Base-by-base conservation (phyloP, 176 grass and related monocot genomes). In the Triticum urartu region DNA sequence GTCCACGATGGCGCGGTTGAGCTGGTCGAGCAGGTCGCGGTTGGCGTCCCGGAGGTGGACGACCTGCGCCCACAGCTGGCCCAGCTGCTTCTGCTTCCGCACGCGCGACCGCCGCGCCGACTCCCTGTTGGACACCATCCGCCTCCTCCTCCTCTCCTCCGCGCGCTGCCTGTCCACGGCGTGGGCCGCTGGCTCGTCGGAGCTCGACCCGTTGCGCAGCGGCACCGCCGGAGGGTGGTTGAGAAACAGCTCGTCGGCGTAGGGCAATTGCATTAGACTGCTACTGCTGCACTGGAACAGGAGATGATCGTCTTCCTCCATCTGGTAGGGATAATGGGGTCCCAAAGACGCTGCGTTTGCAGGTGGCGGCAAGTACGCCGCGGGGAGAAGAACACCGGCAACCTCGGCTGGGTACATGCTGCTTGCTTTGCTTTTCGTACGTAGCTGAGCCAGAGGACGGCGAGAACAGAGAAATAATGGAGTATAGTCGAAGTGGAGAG, bases 51-150 rank as follows among this genome's bases (percentile, higher is more conserved):
- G 87, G 79, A 97, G 94, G 78, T 74, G 81, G 6, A 79, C 66
- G 8, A 88, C 94, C 71, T 92, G 92, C 47, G 90, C 71, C 79
- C 86, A 54, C 70, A 94, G 83, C 71, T 97, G 89, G 54, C 75
- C 43, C 68, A 97, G 63, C 72, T 94, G 94, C 83, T 85, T 80
- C 86, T 92, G 92, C 87, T 97, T 97, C 38, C 92, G 83, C 86
- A 92, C 65, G 75, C 94, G 94, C 2, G 94, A 97, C 45, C 92
- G 86, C 50, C 92, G 87, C 35, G 94, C 94, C 13, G 94, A 97
- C 81, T 97, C 94, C 65, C 92, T 67, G 80, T 97, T 97, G 5
- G 94, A 97, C 67, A 72, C 86, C 90, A 90, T 90, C 65, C 94
- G 79, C 79, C 94, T 68, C 86, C 79, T 87, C 79, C 88, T 88